Percentiles rank a stretch among this genome's conserved stretches.
Conservation (phyloP, 441 rosid genomes). For the Hypseocharis bilobata region DNA sequence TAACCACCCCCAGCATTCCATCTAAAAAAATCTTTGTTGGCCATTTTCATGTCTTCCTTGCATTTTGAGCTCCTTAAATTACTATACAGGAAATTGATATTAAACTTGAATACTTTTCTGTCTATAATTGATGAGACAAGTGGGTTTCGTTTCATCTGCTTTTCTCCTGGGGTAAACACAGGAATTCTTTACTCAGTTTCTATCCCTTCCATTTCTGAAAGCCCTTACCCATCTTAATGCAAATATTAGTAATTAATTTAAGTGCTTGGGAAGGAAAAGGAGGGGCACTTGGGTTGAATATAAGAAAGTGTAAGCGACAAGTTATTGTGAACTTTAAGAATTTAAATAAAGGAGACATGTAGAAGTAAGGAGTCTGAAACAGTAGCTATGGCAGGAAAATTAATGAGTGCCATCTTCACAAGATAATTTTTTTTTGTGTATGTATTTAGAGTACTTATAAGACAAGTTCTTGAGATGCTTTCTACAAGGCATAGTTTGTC, state of each 20-base stretch:
- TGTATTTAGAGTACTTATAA: neutral
- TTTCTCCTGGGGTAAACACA: neutral
- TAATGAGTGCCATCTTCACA: neutral
- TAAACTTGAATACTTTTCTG: neutral
- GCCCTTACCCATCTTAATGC: neutral
- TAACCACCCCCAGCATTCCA: constrained; percentile 1
- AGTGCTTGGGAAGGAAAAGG: neutral
- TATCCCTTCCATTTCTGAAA: neutral
- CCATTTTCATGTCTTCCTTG: neutral
- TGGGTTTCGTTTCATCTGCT: neutral
- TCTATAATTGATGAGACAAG: neutral
- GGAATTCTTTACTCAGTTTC: neutral
- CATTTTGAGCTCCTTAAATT: neutral
- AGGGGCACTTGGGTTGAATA: neutral
- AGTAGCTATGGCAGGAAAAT: neutral
- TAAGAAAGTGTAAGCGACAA: neutral
- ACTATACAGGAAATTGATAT: neutral
- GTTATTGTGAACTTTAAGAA: neutral
- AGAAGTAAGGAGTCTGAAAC: constrained; percentile 1
- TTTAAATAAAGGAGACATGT: neutral
- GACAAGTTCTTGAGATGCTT: neutral
- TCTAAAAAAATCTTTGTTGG: neutral
- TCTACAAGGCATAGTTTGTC: neutral
- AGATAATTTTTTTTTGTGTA: too few species aligned
- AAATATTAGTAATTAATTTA: neutral